Evolutionary conservation across 257 asterid species (phyloP).

Genomic region (Lithospermum erythrorhizon): DNA sequence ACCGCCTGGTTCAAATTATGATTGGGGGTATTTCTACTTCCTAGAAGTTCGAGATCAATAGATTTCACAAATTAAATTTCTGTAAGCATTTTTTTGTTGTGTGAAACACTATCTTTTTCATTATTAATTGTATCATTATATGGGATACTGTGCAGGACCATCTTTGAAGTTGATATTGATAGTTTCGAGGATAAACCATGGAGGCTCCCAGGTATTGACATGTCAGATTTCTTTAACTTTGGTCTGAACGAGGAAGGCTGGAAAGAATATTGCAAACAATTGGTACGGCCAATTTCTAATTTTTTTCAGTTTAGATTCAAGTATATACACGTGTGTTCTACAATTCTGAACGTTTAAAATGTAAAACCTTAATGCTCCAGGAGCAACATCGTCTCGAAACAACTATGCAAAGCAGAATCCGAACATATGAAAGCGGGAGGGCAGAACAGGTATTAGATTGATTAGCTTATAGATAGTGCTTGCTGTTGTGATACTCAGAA

Average conservation of each 20-base stretch:
- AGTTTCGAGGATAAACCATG: constrained; percentile 94
- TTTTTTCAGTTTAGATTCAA: constrained; percentile 1
- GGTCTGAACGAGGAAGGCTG: constrained; percentile 88
- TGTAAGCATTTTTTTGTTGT: background rate
- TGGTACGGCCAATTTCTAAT: constrained; percentile 38
- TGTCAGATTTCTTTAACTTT: constrained; percentile 88
- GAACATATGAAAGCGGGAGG: constrained; percentile 92
- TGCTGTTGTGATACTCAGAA: background rate
- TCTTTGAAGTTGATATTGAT: constrained; percentile 96
- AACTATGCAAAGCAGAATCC: constrained; percentile 91
- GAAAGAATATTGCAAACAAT: constrained; percentile 94
- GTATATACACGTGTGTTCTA: background rate
- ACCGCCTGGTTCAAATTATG: no score
- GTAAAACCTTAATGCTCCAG: constrained; percentile 31
- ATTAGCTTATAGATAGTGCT: constrained; percentile 9
- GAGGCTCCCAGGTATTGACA: constrained; percentile 68
- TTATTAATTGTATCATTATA: background rate
- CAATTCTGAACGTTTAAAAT: constrained; percentile 14
- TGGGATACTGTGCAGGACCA: constrained; percentile 52
- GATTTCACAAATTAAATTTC: no score
- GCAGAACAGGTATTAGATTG: constrained; percentile 66
- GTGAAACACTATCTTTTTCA: background rate
- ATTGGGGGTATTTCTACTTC: no score
- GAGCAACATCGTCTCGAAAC: constrained; percentile 90
- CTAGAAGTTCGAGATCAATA: no score